Evolutionary conservation across 192 early-diverging fungal species (phyloP).

Genomic region (Backusella tarrabulga): DNA sequence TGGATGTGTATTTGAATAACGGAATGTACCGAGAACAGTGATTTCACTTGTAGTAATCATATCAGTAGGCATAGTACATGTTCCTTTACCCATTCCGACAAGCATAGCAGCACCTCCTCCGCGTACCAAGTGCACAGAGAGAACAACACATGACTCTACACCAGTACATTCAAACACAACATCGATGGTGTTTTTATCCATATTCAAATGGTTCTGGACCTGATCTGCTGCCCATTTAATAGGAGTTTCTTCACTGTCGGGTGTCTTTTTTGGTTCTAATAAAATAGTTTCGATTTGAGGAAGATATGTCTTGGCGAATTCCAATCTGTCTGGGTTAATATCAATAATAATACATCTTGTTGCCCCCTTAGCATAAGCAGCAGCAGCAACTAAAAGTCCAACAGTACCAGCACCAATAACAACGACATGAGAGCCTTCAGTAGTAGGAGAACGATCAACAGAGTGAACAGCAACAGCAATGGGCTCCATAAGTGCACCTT

Average conservation of each 20-base stretch:
- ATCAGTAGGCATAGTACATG: constrained; percentile 13
- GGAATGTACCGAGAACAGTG: constrained; percentile 24
- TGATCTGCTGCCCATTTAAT: constrained; percentile 1
- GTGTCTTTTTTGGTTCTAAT: not conserved
- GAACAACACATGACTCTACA: constrained; percentile 29
- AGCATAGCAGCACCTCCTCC: constrained; percentile 31
- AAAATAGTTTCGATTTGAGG: not conserved
- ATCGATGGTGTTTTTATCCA: constrained; percentile 11
- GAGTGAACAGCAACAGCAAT: constrained; percentile 37
- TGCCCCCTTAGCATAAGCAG: constrained; percentile 30
- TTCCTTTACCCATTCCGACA: constrained; percentile 27
- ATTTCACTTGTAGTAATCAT: constrained; percentile 28
- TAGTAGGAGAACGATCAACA: constrained; percentile 20
- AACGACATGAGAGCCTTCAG: constrained; percentile 24
- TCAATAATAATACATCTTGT: constrained; percentile 28
- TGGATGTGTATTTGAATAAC: constrained; percentile 32
- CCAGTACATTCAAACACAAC: constrained; percentile 35
- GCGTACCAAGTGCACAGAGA: constrained; percentile 18
- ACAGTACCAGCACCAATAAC: constrained; percentile 41
- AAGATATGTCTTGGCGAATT: constrained; percentile 30
- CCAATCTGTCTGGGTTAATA: constrained; percentile 28
- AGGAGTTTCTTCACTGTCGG: not conserved
- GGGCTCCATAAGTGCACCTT: constrained; percentile 42
- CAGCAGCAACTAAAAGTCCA: constrained; percentile 33
- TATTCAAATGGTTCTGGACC: not conserved